Evolutionary conservation across 305 asterid genomes (phyloP).

Genomic region (Caryopteris hybrid): DNA sequence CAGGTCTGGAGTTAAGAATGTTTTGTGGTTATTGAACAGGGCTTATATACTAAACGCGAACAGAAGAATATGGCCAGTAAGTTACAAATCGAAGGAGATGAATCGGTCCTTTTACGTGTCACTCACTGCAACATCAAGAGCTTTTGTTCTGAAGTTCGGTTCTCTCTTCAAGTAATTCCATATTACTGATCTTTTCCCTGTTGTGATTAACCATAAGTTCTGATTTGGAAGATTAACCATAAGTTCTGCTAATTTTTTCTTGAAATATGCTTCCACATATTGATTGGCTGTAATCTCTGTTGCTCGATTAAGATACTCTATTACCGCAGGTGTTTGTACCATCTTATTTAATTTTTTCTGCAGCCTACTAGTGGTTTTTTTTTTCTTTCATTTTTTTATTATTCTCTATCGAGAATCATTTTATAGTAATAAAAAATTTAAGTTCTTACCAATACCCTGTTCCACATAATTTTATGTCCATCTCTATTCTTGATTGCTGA

Average conservation of each 20-base stretch:
- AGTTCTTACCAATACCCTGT: neutral
- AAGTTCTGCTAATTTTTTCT: neutral
- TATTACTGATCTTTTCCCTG: neutral
- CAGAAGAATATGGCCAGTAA: conserved; percentile 44
- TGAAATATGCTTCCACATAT: neutral
- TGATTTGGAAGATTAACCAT: neutral
- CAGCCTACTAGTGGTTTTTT: neutral
- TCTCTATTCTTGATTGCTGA: neutral
- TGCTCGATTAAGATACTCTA: neutral
- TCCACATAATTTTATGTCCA: neutral
- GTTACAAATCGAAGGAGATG: conserved; percentile 69
- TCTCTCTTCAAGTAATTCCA: conserved; percentile 56
- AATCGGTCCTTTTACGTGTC: conserved; percentile 57
- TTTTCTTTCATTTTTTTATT: neutral
- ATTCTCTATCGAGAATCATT: neutral
- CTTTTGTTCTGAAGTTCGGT: conserved; percentile 64
- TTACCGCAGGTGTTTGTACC: neutral
- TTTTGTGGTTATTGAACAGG: conserved; percentile 10
- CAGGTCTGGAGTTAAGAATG: neutral
- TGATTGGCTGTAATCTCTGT: neutral
- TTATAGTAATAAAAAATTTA: neutral
- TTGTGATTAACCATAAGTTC: neutral
- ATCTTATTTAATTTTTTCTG: neutral
- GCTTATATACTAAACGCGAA: conserved; percentile 13
- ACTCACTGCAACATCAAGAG: conserved; percentile 90